Evolutionary conservation across 352 stramenopile genomes (phyloP).

Genomic region (Phytopythium chamaehyphon): DNA sequence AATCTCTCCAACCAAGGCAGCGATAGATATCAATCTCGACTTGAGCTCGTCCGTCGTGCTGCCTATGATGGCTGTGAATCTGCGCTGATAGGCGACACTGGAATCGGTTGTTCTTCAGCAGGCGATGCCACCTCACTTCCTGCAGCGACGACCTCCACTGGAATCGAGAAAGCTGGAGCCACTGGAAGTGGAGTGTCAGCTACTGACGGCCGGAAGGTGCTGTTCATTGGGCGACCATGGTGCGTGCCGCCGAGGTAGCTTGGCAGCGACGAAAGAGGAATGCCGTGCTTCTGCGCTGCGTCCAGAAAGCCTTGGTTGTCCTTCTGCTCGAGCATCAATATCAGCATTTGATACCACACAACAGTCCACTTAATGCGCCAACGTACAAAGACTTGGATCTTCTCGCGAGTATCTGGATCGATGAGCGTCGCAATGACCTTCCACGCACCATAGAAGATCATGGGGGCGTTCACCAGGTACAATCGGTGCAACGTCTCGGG

Average conservation of each 20-base stretch:
- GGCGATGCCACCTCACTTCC: background rate
- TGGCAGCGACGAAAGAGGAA: constrained; percentile 54
- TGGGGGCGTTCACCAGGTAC: constrained; percentile 78
- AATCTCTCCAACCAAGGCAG: background rate
- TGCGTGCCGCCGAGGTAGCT: constrained; percentile 56
- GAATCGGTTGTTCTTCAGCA: background rate
- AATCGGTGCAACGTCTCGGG: constrained; percentile 75
- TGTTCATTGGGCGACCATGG: constrained; percentile 53
- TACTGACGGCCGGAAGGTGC: constrained; percentile 58
- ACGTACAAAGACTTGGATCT: constrained; percentile 80
- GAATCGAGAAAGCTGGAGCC: constrained; percentile 1
- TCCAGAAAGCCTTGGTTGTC: constrained; percentile 54
- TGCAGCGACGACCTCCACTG: background rate
- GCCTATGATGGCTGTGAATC: background rate
- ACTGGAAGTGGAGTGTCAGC: constrained; percentile 53
- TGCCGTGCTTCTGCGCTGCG: constrained; percentile 52
- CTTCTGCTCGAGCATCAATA: constrained; percentile 26
- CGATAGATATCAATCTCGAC: background rate
- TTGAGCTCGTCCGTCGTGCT: no score
- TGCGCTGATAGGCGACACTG: background rate
- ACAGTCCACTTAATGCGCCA: background rate
- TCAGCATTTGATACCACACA: constrained; percentile 3
- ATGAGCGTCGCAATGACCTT: constrained; percentile 73
- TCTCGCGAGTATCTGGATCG: constrained; percentile 70
- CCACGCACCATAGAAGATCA: constrained; percentile 82